phyloP scores from a whole-genome alignment of 345 rosid species.

The Citrus cavaleriei region DNA sequence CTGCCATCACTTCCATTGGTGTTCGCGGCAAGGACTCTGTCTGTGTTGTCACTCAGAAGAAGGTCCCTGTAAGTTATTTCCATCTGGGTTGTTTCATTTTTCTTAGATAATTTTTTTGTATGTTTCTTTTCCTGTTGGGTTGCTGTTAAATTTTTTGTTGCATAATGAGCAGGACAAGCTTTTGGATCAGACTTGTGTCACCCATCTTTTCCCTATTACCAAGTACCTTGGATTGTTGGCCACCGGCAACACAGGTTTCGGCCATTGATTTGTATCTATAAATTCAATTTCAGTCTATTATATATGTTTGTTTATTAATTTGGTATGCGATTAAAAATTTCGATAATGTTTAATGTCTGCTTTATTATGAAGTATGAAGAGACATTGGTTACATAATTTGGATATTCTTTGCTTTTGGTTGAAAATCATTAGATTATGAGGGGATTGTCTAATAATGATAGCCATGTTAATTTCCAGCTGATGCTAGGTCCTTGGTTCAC shows the following conservation, averaged over 20 bases:
- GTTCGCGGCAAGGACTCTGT: slow-evolving; percentile 96
- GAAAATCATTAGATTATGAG: neutral
- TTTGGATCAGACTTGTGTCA: slow-evolving; percentile 87
- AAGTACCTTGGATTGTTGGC: slow-evolving; percentile 88
- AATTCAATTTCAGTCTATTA: neutral
- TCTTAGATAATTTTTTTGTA: neutral
- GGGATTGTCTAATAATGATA: neutral
- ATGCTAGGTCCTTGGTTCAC: slow-evolving; percentile 95
- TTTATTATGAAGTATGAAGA: neutral
- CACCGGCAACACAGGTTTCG: slow-evolving; percentile 88
- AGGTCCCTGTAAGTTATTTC: slow-evolving; percentile 76
- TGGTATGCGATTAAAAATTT: neutral
- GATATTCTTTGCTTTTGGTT: neutral
- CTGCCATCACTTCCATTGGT: slow-evolving; percentile 90
- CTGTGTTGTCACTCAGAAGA: slow-evolving; percentile 97
- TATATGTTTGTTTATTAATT: neutral
- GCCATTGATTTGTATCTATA: neutral
- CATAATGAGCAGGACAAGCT: slow-evolving; percentile 83
- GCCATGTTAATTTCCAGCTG: slow-evolving; percentile 47
- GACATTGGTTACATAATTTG: neutral
- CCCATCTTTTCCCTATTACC: slow-evolving; percentile 87
- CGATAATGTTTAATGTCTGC: neutral
- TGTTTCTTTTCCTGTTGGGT: slow-evolving; percentile 6
- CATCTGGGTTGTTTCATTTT: neutral
- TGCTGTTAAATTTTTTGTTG: slow-evolving; percentile 18